Base-by-base conservation (phyloP, 805 yeast species). In the Nakazawaea populi region DNA sequence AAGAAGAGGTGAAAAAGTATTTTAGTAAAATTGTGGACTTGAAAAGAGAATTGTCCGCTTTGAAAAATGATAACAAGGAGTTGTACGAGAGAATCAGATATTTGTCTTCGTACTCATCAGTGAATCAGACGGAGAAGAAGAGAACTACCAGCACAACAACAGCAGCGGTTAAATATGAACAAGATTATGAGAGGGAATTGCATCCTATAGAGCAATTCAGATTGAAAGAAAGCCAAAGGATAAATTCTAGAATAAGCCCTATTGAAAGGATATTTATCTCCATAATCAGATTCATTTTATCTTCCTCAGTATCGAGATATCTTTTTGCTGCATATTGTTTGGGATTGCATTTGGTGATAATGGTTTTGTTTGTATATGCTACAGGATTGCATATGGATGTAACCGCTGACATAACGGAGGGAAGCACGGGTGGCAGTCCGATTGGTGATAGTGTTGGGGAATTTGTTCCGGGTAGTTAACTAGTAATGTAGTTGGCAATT, bases 201-300 rank as follows among this genome's bases (percentile, higher is more conserved):
- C 90, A 89, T 58, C 95, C 96, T 34, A 80, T 90, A 54, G 92
- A 87, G 57, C 86, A 82, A 59, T 88, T 92, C 67, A 78, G 95
- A 59, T 77, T 82, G 43, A 72, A 82, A 55, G 97, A 89, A 62
- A 79, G 86, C 36, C 89, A 85, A 59, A 73, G 96, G 56, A 83
- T 87, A 44, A 76, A 77, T 47, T 80, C 90, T 6, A 77, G 80
- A 45, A 72, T 90, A 64, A 82, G 91, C 1, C 87, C 94, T 1
- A 62, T 87, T 51, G 97, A 94, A 58, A 74, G 95, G 53, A 67
- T 87, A n/a, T 86, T 85, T 56, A 80, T 83, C 53, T 80, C 83
- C 52, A 74, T 87, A 54, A 85, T 96, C 1, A 74, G 88, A 56
- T 77, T 87, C 0, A 78, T 90, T n/a, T 69, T 90, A 52, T 85